phyloP scores from a whole-genome alignment of 2,329 filamentous ascomycete species.

The Fusarium albosuccineum region DNA sequence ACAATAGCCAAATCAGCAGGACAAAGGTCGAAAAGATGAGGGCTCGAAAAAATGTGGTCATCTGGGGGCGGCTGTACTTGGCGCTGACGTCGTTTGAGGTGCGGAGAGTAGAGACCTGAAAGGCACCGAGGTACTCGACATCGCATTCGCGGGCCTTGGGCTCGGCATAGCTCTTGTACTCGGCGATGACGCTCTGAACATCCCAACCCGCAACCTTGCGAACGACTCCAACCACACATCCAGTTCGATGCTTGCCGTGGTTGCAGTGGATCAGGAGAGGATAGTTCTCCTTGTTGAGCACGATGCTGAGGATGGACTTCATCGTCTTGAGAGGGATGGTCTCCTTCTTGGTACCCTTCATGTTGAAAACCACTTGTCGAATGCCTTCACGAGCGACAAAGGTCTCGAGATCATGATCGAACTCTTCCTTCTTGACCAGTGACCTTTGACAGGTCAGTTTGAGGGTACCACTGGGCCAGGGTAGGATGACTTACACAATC shows the following conservation, averaged over 20 bases:
- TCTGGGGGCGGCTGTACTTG: conserved; percentile 43
- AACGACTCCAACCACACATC: conserved; percentile 86
- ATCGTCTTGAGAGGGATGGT: conserved; percentile 76
- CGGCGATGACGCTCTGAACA: conserved; percentile 71
- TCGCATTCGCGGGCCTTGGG: conserved; percentile 73
- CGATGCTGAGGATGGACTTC: conserved; percentile 76
- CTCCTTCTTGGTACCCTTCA: conserved; percentile 90
- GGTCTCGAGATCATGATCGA: conserved; percentile 61
- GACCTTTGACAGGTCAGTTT: conserved; percentile 59
- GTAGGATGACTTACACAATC: conserved; percentile 72
- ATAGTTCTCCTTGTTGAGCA: conserved; percentile 79
- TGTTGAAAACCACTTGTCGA: conserved; percentile 78
- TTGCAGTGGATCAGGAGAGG: conserved; percentile 93
- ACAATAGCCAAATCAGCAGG: conserved; percentile 59
- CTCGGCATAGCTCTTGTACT: conserved; percentile 77
- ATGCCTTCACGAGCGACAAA: conserved; percentile 79
- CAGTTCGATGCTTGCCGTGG: conserved; percentile 93
- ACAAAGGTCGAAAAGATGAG: conserved; percentile 59
- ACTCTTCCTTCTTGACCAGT: conserved; percentile 72
- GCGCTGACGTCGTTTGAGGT: conserved; percentile 21
- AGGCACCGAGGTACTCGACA: conserved; percentile 68
- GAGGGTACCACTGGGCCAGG: conserved; percentile 1
- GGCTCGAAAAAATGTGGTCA: conserved; percentile 57
- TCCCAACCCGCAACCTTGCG: conserved; percentile 80
- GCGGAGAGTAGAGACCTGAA: conserved; percentile 58